Conservation (phyloP, 2,329 filamentous ascomycete genomes). For the Aspergillus fructus region DNA sequence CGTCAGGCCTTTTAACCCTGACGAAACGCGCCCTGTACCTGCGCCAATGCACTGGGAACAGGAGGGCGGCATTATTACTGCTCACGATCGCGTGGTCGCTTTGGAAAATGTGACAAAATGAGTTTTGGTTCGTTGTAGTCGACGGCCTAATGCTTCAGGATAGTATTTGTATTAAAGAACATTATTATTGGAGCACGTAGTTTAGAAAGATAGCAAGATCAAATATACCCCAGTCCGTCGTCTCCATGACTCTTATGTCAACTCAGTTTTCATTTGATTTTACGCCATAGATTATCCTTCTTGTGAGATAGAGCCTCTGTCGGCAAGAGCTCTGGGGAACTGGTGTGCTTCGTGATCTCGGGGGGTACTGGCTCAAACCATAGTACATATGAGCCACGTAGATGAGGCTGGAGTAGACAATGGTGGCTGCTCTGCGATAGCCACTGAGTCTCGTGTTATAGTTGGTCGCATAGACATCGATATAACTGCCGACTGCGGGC, state of each 20-base stretch:
- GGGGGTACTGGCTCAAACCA: not conserved
- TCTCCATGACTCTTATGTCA: not conserved
- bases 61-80: conserved; percentile 30
- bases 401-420: not conserved
- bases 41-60: conserved; percentile 23
- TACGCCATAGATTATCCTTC: not conserved
- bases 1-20: conserved; percentile 17
- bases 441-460: not conserved
- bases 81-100: conserved; percentile 22
- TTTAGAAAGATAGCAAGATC: not conserved
- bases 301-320: not conserved
- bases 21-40: too few species aligned
- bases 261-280: not conserved
- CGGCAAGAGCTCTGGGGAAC: not conserved
- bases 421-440: not conserved
- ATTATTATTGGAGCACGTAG: not conserved
- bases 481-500: not conserved
- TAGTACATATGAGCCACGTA: not conserved
- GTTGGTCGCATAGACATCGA: not conserved
- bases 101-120: too few species aligned
- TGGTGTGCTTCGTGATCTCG: not conserved
- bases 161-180: not conserved
- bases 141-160: not conserved
- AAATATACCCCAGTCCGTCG: not conserved
- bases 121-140: too few species aligned